Evolutionary conservation across 2,329 filamentous ascomycete species (phyloP), one percentile per base, ranked within the genome.

Genomic region (Ophiobolus disseminans): DNA sequence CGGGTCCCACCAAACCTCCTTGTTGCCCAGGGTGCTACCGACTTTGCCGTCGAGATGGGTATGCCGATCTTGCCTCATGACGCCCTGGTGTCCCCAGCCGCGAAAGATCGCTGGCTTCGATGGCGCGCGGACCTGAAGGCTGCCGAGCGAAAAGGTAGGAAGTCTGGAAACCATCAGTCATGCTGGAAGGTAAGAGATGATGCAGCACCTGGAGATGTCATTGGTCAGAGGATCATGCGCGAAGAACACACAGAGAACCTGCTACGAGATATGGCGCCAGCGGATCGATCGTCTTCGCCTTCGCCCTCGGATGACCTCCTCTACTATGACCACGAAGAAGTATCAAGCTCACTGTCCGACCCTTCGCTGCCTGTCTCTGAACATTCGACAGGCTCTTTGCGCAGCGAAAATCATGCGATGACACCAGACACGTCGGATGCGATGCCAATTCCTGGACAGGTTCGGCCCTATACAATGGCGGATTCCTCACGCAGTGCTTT

Each of bases 1-100:
- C 86, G 94, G 46, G 91, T 99, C 3, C 92, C 95, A 7, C 94
- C 94, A 8, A 97, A 97, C 63, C 84, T 97, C 19, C 82, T 99
- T 1, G 89, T 96, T 9, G 90, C 91, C 25, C 81, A 89, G 58
- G 94, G 94, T 9, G 94, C 94, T 13, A 87, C 84, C 34, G 83
- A 88, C n/a, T 99, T 95, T 73, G 94, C 93, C 0, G 83, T 84
- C 52, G 86, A 93, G 50, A 83, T 91, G 58, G 87, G 89, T 7
- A 84, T 97, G 68, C 76, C 82, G 0, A 78, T 90, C 9, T 80
- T 91, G n/a, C 82, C 86, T 5, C 86, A 91, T 62, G 88, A 94
- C 34, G 81, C 80, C 34, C 79, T 99, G 14, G 81, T 97, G n/a
- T 95, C 93, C 3, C 86, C 82, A 43, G 88, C 86, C 55, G 89